Evolutionary conservation across 2,329 filamentous ascomycete genomes (phyloP).

Genomic region (Pseudonectria buxi): DNA sequence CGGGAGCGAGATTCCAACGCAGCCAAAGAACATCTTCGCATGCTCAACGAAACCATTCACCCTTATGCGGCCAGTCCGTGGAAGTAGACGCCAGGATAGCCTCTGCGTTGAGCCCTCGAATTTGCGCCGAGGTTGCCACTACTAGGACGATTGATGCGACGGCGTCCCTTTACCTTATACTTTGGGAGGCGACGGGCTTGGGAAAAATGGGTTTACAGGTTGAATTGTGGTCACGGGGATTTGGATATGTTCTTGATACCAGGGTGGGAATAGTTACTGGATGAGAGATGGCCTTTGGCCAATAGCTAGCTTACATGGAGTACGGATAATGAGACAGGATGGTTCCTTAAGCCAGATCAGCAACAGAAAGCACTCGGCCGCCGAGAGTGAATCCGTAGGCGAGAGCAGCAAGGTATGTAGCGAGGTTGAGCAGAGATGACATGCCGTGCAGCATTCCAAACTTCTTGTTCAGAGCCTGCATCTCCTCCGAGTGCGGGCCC

Average conservation of each 20-base stretch:
- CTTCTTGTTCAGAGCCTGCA: constrained; percentile 69
- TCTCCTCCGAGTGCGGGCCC: constrained; percentile 75
- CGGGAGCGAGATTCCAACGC: too few relatives aligned
- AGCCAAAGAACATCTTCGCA: too few relatives aligned
- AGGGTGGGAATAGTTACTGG: constrained; percentile 2
- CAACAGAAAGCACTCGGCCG: constrained; percentile 46
- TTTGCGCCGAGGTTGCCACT: too few relatives aligned
- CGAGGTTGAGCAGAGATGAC: constrained; percentile 72
- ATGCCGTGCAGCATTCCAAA: constrained; percentile 77
- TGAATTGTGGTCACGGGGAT: not conserved
- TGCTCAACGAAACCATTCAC: too few relatives aligned
- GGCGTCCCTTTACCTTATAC: too few relatives aligned
- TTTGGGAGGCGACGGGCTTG: too few relatives aligned
- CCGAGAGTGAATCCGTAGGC: constrained; percentile 74
- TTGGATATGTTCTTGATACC: too few relatives aligned
- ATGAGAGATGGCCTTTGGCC: not conserved
- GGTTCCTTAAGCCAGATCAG: constrained; percentile 17
- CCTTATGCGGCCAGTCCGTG: too few relatives aligned
- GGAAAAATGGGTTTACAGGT: not conserved
- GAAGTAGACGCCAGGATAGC: too few relatives aligned
- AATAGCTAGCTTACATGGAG: too few relatives aligned
- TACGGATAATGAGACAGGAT: constrained; percentile 1
- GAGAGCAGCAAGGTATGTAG: constrained; percentile 60
- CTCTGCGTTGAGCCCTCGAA: too few relatives aligned
- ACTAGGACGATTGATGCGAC: too few relatives aligned